phyloP scores from a whole-genome alignment of 2,329 filamentous ascomycete species.

The Dothistroma septosporum region DNA sequence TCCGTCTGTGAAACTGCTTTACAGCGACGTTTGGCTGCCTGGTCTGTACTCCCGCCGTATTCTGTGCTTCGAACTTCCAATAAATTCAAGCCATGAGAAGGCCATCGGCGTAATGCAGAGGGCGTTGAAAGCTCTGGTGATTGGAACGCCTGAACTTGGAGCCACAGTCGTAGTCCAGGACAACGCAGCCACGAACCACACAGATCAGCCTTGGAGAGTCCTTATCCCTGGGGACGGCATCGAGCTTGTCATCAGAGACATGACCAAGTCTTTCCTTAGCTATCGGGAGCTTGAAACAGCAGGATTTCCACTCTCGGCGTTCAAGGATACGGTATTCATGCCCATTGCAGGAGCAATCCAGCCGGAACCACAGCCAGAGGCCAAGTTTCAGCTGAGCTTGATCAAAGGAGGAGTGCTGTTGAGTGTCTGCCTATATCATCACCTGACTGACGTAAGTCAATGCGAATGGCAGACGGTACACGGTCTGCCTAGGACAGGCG shows the following conservation, averaged over 20 bases:
- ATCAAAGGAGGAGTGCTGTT: slow-evolving; percentile 21
- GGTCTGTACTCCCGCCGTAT: slow-evolving; percentile 20
- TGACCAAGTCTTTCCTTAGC: slow-evolving; percentile 12
- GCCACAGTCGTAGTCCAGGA: slow-evolving; percentile 10
- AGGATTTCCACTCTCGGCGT: slow-evolving; percentile 18
- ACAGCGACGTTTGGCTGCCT: slow-evolving; percentile 25
- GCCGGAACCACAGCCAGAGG: slow-evolving; percentile 19
- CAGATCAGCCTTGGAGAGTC: slow-evolving; percentile 17
- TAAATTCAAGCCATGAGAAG: slow-evolving; percentile 14
- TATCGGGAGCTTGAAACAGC: slow-evolving; percentile 13
- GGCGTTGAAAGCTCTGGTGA: slow-evolving; percentile 18
- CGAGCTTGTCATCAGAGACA: slow-evolving; percentile 18
- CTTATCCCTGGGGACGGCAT: slow-evolving; percentile 15
- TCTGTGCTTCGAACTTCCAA: slow-evolving; percentile 18
- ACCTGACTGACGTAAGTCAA: slow-evolving; percentile 12
- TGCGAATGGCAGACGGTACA: too few relatives aligned
- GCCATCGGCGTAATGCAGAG: slow-evolving; percentile 13
- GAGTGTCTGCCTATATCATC: slow-evolving; percentile 22
- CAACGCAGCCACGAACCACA: slow-evolving; percentile 15
- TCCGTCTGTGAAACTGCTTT: slow-evolving; percentile 15
- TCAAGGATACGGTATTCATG: slow-evolving; percentile 20
- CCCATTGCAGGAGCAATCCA: slow-evolving; percentile 17
- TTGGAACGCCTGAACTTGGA: slow-evolving; percentile 24
- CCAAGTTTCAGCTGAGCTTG: slow-evolving; percentile 18
- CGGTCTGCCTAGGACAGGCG: too few relatives aligned